phyloP scores from a whole-genome alignment of 352 stramenopile species.

The Phytophthora macrochlamydospora region DNA sequence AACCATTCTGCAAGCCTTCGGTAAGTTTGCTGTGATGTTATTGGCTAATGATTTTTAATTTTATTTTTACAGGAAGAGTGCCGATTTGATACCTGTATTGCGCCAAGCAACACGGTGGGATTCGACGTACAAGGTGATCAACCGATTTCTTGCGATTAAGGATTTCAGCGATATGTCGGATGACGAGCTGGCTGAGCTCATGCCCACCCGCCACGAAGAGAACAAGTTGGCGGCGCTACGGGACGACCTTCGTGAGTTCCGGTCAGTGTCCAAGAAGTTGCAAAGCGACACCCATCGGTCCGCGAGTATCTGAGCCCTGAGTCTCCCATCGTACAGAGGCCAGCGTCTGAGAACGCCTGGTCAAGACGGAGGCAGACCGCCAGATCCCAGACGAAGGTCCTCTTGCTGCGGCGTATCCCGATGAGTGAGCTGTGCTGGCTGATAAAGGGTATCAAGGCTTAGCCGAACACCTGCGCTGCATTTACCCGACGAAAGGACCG shows the following conservation, averaged over 20 bases:
- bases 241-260: conserved; percentile 7
- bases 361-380: too few species aligned
- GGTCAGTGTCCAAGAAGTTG: conserved; percentile 3
- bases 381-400: too few species aligned
- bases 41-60: not conserved
- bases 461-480: too few species aligned
- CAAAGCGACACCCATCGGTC: conserved; percentile 3
- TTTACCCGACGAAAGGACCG: too few species aligned
- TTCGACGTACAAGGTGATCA: not conserved
- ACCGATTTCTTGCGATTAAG: not conserved
- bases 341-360: not conserved
- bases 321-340: not conserved
- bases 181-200: not conserved
- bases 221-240: conserved; percentile 4
- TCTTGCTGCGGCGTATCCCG: too few species aligned
- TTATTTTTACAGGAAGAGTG: not conserved
- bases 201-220: conserved; percentile 1
- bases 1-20: not conserved
- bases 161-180: not conserved
- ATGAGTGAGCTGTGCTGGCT: too few species aligned
- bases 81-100: not conserved
- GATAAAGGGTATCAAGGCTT: too few species aligned
- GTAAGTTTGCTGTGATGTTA: not conserved
- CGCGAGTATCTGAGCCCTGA: not conserved
- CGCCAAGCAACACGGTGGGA: not conserved